phyloP scores from a whole-genome alignment of 805 yeast species.

The Isabelozyma heimii region DNA sequence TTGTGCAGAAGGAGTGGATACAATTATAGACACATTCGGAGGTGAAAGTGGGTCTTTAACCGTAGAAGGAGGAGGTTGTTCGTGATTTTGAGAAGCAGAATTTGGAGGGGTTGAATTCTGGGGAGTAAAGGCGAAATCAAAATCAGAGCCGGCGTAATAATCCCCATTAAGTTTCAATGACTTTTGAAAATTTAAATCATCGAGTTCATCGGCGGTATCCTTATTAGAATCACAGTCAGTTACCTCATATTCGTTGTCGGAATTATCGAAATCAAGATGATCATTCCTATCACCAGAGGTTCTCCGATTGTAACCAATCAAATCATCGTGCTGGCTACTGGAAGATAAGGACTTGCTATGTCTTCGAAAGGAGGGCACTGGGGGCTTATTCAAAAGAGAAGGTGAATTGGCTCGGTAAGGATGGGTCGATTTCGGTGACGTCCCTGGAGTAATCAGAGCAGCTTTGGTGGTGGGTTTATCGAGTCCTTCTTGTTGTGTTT shows the following conservation, averaged over 20 bases:
- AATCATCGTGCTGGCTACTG: slow-evolving; percentile 31
- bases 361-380: slow-evolving; percentile 12
- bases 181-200: neutral
- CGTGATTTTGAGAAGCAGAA: neutral
- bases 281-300: neutral
- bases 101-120: neutral
- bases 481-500: no score
- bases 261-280: slow-evolving; percentile 13
- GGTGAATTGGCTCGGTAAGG: neutral
- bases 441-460: neutral
- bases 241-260: slow-evolving; percentile 38
- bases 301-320: slow-evolving; percentile 21
- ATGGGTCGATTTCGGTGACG: neutral
- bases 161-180: neutral
- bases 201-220: slow-evolving; percentile 1
- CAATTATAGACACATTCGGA: slow-evolving; percentile 9
- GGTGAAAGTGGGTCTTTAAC: neutral
- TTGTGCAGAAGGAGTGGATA: slow-evolving; percentile 5
- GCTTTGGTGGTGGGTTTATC: no score
- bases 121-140: neutral
- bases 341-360: slow-evolving; percentile 36
- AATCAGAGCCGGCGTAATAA: neutral
- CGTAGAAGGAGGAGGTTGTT: neutral
- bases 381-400: slow-evolving; percentile 1
- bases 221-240: slow-evolving; percentile 20